phyloP scores from a whole-genome alignment of 2,329 filamentous ascomycete genomes.

The Pyrenophora tritici-repentis region DNA sequence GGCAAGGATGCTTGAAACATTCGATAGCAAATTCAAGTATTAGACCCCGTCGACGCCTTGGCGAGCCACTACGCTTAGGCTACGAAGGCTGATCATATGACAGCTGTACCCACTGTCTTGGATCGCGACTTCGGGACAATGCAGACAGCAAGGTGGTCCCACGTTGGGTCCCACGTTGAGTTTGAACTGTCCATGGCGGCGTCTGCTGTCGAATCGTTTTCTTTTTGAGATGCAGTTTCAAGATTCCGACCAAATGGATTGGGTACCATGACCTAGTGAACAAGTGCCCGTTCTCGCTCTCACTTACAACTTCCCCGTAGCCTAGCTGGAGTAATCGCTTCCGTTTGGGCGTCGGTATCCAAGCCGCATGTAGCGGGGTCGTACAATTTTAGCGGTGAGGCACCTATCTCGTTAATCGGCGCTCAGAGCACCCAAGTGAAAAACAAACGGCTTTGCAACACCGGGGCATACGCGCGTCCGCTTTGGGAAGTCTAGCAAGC shows the following conservation, averaged over 20 bases:
- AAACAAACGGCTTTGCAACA: slow-evolving; percentile 4
- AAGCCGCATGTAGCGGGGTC: slow-evolving; percentile 28
- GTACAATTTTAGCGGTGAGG: slow-evolving; percentile 43
- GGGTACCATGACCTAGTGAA: slow-evolving; percentile 8
- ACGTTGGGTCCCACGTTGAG: slow-evolving; percentile 12
- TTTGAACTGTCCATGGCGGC: slow-evolving; percentile 12
- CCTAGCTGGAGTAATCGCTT: slow-evolving; percentile 18
- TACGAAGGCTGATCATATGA: slow-evolving; percentile 43
- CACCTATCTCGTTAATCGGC: slow-evolving; percentile 6
- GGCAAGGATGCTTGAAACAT: slow-evolving; percentile 16
- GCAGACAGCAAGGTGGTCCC: slow-evolving; percentile 22
- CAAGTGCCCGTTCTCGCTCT: slow-evolving; percentile 19
- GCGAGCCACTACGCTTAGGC: slow-evolving; percentile 28
- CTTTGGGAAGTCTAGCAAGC: not conserved
- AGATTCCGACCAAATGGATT: slow-evolving; percentile 26
- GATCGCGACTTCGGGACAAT: slow-evolving; percentile 25
- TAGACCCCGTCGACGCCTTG: slow-evolving; percentile 26
- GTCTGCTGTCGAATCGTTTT: slow-evolving; percentile 12
- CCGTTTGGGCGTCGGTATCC: slow-evolving; percentile 20
- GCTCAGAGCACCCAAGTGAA: slow-evolving; percentile 8
- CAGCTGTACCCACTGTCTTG: slow-evolving; percentile 33
- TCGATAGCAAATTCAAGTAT: slow-evolving; percentile 24
- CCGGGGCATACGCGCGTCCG: not conserved
- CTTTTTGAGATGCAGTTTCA: slow-evolving; percentile 33
- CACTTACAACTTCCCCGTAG: slow-evolving; percentile 9